phyloP scores from a whole-genome alignment of 2,329 filamentous ascomycete species.

The Talaromyces sp. region DNA sequence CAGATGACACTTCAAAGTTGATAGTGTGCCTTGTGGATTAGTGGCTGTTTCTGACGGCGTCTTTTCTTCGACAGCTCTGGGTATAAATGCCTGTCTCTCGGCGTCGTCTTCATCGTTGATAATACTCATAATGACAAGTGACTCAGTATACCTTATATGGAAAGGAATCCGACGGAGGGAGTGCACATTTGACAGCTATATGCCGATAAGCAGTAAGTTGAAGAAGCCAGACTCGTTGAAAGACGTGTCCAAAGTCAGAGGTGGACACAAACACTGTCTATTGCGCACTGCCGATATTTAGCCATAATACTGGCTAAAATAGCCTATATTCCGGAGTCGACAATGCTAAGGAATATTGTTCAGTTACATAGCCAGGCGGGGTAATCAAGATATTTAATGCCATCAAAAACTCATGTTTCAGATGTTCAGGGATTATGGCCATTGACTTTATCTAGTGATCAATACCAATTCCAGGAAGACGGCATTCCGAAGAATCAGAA shows the following conservation, averaged over 20 bases:
- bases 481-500: no score
- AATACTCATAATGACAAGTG: background rate
- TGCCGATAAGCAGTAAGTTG: background rate
- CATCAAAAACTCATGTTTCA: no score
- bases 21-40: background rate
- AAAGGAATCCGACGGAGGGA: background rate
- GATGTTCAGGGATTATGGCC: no score
- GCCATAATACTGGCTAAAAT: background rate
- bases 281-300: background rate
- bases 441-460: no score
- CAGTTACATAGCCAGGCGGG: no score
- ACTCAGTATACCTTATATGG: background rate
- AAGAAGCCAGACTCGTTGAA: background rate
- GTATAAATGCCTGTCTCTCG: slow-evolving; percentile 2
- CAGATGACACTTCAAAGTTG: background rate
- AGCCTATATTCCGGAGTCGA: background rate
- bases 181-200: background rate
- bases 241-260: background rate
- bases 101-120: background rate
- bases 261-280: background rate
- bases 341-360: no score
- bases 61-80: background rate
- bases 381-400: no score
- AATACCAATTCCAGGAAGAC: no score
- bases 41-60: background rate